Evolutionary conservation across 116 monocot genomes (phyloP), one percentile per base, ranked within the genome.

Genomic region (Iris pallida): DNA sequence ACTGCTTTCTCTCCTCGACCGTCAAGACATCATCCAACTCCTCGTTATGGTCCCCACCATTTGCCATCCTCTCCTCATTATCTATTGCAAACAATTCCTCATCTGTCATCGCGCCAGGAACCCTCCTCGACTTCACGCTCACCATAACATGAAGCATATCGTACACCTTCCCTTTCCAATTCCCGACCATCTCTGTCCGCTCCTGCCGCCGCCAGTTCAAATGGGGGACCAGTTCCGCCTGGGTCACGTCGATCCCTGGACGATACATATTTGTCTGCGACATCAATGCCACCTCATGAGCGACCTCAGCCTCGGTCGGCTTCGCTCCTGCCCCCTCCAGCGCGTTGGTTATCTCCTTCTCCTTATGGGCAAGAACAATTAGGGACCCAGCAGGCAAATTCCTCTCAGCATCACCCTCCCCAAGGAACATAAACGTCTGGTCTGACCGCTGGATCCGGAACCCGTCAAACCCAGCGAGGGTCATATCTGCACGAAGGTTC

Each of bases 101-200:
- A 68, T 97, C 90, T 3, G 90, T 87, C 92, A 97, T 85, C 9
- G 92, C 90, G 55, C 92, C 92, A 5, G 97, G 97, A 63, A 97
- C 97, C 42, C 90, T 84, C 48, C 86, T 88, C 41, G 80, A 90
- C 55, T 94, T 94, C 61, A 94, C 88, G 40, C 75, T 84, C 18
- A 83, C 83, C 46, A 75, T 68, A 5, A 83, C 83, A 71, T 83
- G 66, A 41, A 75, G 72, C 83, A 83, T 83, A 13, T 83, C 83
- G 40, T 83, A 71, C 8, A 79, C 79, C 59, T 79, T 83, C 6
- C 74, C 75, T 56, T 84, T 84, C 84, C 84, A 84, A 40, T 59
- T 47, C 3, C 84, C 76, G 8, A 84, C 80, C 65, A 71, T 57
- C 58, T 84, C 84, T 3, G 73, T 61, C 66, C 80, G 76, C 76